These are phyloP conservation scores for Camillea tinctor DNA, from an alignment of 2,329 filamentous ascomycete species.

Conservation along the genomic window DNA sequence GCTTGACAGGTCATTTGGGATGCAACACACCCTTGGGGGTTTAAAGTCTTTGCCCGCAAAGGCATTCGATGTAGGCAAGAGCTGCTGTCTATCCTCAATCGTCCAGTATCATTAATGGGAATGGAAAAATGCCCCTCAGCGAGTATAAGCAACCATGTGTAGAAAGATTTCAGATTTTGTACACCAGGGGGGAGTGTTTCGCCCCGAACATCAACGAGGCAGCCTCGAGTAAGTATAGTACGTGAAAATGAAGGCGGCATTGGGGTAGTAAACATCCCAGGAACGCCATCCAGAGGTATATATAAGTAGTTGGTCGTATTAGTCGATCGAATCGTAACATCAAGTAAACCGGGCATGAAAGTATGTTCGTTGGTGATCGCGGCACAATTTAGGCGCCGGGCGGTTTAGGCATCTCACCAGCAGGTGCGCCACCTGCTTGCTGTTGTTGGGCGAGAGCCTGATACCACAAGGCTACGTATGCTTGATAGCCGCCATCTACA, in stretches of 20 bases:
- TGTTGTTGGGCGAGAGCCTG: constrained; percentile 61
- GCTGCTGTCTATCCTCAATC: neutral
- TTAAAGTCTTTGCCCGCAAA: too few relatives aligned
- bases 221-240: neutral
- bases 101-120: neutral
- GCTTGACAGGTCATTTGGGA: too few relatives aligned
- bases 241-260: neutral
- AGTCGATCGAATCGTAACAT: neutral
- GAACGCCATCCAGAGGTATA: neutral
- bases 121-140: neutral
- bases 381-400: constrained; percentile 35
- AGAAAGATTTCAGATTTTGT: neutral
- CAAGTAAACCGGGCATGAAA: neutral
- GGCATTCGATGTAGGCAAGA: too few relatives aligned
- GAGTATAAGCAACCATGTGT: neutral
- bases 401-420: constrained; percentile 38
- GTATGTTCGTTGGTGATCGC: neutral
- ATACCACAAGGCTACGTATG: constrained; percentile 80
- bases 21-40: too few relatives aligned
- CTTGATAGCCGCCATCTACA: constrained; percentile 75
- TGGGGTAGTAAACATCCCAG: neutral
- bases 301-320: neutral
- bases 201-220: neutral
- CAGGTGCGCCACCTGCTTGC: constrained; percentile 34
- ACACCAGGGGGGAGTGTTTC: neutral